These are phyloP conservation scores for Aspergillus novofumigatus DNA, from an alignment of 2,329 filamentous ascomycete genomes.

Conservation along the genomic window DNA sequence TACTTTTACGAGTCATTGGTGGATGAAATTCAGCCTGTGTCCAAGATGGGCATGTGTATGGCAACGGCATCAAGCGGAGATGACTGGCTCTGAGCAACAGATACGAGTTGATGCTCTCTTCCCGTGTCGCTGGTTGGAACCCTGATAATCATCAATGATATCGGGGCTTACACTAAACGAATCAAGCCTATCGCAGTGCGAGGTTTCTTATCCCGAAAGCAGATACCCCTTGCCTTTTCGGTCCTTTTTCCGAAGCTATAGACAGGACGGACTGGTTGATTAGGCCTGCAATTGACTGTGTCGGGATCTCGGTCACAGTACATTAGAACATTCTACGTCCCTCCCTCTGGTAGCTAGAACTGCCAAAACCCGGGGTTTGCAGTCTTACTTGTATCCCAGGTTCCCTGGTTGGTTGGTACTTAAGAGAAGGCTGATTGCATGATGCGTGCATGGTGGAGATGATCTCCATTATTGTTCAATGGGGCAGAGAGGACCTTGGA, in stretches of 20 bases:
- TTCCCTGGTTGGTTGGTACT: background rate
- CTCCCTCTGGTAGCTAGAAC: background rate
- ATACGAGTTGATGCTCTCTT: background rate
- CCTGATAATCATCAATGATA: background rate
- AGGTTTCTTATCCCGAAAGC: background rate
- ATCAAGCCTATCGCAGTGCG: background rate
- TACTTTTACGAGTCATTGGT: background rate
- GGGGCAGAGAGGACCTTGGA: background rate
- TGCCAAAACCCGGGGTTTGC: background rate
- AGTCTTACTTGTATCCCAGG: background rate
- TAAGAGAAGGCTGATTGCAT: background rate
- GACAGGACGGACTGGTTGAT: background rate
- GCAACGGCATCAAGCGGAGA: no score
- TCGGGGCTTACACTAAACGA: background rate
- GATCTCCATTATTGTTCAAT: background rate
- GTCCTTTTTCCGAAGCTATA: background rate
- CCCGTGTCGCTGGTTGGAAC: background rate
- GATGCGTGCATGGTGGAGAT: background rate
- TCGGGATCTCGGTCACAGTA: background rate
- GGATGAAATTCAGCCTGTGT: background rate
- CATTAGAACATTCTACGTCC: no score
- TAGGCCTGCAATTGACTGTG: background rate
- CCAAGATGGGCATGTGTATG: background rate
- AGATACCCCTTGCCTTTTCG: background rate
- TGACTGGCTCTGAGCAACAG: background rate